Percentiles rank a stretch among this genome's conserved stretches.
Conservation (phyloP, 371 early-diverging fungal genomes). For the Mortierella sp. region DNA sequence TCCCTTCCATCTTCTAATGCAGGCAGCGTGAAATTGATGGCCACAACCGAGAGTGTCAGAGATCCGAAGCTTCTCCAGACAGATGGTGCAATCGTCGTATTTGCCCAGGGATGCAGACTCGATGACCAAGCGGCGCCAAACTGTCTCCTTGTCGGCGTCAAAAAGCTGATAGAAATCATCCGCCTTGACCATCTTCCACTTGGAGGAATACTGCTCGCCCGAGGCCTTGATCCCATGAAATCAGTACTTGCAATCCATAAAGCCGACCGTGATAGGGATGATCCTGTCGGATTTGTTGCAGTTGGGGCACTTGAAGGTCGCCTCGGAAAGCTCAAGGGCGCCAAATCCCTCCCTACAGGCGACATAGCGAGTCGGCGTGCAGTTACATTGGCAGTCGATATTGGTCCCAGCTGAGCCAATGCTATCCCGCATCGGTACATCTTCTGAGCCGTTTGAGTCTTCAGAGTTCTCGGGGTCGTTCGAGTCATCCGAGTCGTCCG, state of each 20-base stretch:
- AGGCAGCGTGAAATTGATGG: slow-evolving; percentile 9
- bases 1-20: neutral
- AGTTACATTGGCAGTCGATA: slow-evolving; percentile 17
- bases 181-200: slow-evolving; percentile 13
- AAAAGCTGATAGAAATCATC: slow-evolving; percentile 28
- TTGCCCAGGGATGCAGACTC: neutral
- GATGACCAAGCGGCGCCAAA: slow-evolving; percentile 28
- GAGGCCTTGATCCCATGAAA: slow-evolving; percentile 25
- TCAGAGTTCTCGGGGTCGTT: no score
- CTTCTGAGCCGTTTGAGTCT: no score
- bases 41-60: neutral
- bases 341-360: slow-evolving; percentile 9
- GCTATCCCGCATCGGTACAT: slow-evolving; percentile 2
- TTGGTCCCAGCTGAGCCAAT: neutral
- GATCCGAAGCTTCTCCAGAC: neutral
- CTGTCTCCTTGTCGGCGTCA: neutral
- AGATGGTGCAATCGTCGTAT: slow-evolving; percentile 9
- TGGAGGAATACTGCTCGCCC: slow-evolving; percentile 27
- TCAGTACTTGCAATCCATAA: slow-evolving; percentile 22
- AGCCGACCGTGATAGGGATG: slow-evolving; percentile 21
- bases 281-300: neutral
- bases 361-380: slow-evolving; percentile 5
- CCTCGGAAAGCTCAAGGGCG: neutral
- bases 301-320: slow-evolving; percentile 7
- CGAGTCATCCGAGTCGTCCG: no score